Evolutionary conservation across 1,284 basidiomycete genomes (phyloP), one percentile per base, ranked within the genome.

Genomic region (Pseudozyma sp.): DNA sequence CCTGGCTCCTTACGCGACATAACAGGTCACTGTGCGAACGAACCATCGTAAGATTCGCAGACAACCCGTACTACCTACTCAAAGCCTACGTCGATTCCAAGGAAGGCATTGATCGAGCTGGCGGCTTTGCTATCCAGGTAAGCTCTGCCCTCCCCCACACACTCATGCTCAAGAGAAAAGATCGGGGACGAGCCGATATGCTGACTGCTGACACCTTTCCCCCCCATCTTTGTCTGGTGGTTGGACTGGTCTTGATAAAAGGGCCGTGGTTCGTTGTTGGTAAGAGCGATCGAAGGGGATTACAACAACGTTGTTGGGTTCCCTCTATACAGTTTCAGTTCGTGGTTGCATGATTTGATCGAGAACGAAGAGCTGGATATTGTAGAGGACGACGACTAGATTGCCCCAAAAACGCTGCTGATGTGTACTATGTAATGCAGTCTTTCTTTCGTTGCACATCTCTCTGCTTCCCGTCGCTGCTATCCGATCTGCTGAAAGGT

Each of bases 111-210:
- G 94, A 97, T 82, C 89, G 94, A 19, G 95, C 95, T 0, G 96
- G 95, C 5, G 96, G 96, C 0, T 98, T 98, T 84, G 94, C 94
- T 3, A 91, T 96, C 50, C 96, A 98, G 88, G 93, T 93, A 75
- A 59, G 86, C 25, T 36, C 18, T 16, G 18, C 11, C 16, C 36
- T 4, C 47, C 8, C 53, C 11, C 8, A 19, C 11, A 6, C 12
- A 43, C 5, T 31, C 25, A 31, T 3, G 25, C 25, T 31, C 25
- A 31, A 31, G 25, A 31, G 25, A 31, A 31, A 31, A 31, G n/a
- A 31, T 3, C 25, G 6, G 25, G 25, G 6, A 31, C 25, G 25
- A 31, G 25, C 3, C 3, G 25, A 31, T 31, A 31, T 31, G 45
- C 45, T 18, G 14, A 47, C 21, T 11, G 45, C 45, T 47, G 19